Percentiles rank a stretch among this genome's conserved stretches.
These are phyloP conservation scores for Annulohypoxylon bovei DNA, from an alignment of 495 filamentous ascomycete genomes.

Conservation along the genomic window DNA sequence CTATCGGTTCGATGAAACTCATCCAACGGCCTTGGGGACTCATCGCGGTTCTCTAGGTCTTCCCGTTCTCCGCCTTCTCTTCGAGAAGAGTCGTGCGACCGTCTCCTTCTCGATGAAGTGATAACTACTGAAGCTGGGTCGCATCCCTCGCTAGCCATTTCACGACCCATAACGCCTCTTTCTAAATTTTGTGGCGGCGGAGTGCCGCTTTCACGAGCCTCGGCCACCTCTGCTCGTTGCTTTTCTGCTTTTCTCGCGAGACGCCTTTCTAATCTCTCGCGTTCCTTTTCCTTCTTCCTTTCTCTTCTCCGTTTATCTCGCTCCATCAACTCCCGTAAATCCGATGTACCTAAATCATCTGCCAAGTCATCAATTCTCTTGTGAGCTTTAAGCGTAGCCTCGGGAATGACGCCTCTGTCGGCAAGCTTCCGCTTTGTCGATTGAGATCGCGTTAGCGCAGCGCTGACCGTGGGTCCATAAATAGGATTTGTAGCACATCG, in stretches of 20 bases:
- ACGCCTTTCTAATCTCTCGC: constrained; percentile 73
- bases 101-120: constrained; percentile 57
- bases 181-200: constrained; percentile 64
- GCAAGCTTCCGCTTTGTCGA: constrained; percentile 56
- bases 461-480: constrained; percentile 42
- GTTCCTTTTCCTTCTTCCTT: constrained; percentile 74
- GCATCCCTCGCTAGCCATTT: constrained; percentile 55
- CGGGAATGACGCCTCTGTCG: constrained; percentile 63
- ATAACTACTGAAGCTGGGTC: constrained; percentile 56
- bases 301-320: constrained; percentile 81
- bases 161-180: constrained; percentile 64
- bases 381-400: constrained; percentile 72
- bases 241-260: constrained; percentile 76
- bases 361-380: constrained; percentile 82
- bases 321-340: constrained; percentile 84
- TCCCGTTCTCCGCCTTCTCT: constrained; percentile 32
- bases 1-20: constrained; percentile 56
- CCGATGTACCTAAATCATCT: constrained; percentile 81
- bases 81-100: constrained; percentile 40
- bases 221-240: constrained; percentile 60
- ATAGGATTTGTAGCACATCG: constrained; percentile 74
- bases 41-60: constrained; percentile 28
- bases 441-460: constrained; percentile 46
- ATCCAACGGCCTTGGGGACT: constrained; percentile 42
- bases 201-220: constrained; percentile 53